These are phyloP conservation scores for Tolypocladium tropicale DNA, from an alignment of 2,329 filamentous ascomycete species.

Conservation along the genomic window DNA sequence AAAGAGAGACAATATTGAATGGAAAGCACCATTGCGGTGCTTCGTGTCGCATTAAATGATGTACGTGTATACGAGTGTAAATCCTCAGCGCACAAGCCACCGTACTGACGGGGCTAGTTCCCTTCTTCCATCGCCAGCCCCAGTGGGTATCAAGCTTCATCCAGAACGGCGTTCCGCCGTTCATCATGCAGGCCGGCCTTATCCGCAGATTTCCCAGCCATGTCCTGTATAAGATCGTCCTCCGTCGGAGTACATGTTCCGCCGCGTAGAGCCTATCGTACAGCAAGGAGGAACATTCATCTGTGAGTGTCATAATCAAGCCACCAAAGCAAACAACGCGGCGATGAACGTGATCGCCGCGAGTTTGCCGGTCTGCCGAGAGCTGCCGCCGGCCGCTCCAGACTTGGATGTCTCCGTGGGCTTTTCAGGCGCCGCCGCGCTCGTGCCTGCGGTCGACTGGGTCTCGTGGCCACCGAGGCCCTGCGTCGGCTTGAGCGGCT, in stretches of 20 bases:
- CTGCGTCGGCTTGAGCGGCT: not conserved
- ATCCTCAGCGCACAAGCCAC: not conserved
- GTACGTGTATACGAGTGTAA: slow-evolving; percentile 1
- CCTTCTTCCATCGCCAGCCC: not conserved
- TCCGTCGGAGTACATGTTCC: not conserved
- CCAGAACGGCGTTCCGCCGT: not conserved
- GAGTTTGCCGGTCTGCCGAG: not conserved
- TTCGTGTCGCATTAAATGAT: slow-evolving; percentile 1
- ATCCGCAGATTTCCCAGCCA: not conserved
- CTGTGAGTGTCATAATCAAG: not conserved
- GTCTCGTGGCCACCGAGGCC: slow-evolving; percentile 13
- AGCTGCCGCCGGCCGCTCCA: slow-evolving; percentile 1
- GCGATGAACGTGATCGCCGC: not conserved
- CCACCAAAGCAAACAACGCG: not conserved
- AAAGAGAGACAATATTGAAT: not conserved
- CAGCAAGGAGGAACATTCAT: not conserved
- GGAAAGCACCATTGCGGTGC: not conserved
- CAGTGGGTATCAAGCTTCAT: slow-evolving; percentile 1
- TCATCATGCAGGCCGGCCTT: not conserved
- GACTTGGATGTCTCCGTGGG: slow-evolving; percentile 4
- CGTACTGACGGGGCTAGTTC: not conserved
- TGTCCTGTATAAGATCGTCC: not conserved
- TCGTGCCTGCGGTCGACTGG: not conserved
- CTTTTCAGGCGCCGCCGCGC: not conserved
- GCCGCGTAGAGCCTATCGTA: not conserved